Base-by-base conservation (phyloP, 1,284 basidiomycete genomes). In the Cryptococcus jaspeensis region DNA sequence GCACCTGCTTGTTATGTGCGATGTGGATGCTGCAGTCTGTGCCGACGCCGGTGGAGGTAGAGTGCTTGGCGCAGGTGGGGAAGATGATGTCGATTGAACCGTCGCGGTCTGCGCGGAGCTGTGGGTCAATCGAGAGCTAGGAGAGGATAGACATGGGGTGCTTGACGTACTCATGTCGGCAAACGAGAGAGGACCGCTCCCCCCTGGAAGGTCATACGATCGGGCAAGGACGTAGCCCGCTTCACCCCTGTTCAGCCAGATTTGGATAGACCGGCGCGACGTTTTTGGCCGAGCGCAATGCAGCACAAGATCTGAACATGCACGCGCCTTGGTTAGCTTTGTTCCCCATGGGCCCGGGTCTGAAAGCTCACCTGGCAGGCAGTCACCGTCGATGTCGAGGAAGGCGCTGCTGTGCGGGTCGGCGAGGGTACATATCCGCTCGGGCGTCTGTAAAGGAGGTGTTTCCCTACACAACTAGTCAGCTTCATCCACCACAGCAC, bases 21-120 rank as follows among this genome's bases (percentile, higher is more conserved):
- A 99, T 88, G 70, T 96, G 93, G 74, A 99, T 83, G 47, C 79
- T 81, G 75, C 96, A 99, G 48, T 84, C 82, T 0, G 80, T 79
- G 5, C 91, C 92, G 1, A 88, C 76, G 0, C 90, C 90, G 0
- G 82, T 84, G 0, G 81, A 80, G 0, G 82, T 73, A 2, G 89
- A 90, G 15, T 87, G 83, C 1, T 81, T 83, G 1, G 83, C 79
- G 74, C 95, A 99, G 0, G 88, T 88, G 0, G 90, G 84, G 67
- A 98, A 94, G 48, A 99, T 82, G 81, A 99, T 86, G 74, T 99
- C 95, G 45, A 98, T 89, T 0, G 94, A 95, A 1, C 95, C 95
- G 69, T 99, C 96, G 13, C 96, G 85, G 72, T 96, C 92, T 93
- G 60, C 5, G 3, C 38, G 39, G 39, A 47, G 37, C 15, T 32